Base-by-base conservation (phyloP, 768 basidiomycete genomes). In the Symmetrospora coprosmae region DNA sequence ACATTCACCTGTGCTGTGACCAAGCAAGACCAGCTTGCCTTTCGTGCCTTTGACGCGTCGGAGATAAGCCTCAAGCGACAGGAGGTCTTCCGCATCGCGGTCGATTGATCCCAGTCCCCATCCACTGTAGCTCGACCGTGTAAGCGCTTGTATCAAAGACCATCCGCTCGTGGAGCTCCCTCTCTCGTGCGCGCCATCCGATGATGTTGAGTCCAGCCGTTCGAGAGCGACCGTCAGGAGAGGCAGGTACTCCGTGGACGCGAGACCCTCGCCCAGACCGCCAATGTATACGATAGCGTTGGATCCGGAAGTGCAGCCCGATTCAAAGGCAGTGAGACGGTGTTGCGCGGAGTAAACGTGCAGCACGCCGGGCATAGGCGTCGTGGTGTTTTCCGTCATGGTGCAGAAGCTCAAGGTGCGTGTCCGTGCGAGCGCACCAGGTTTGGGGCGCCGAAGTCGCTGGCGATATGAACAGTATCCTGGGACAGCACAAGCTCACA, bases 121-220 rank as follows among this genome's bases (percentile, higher is more conserved):
- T 6, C 55, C 55, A 21, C 23, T 19, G 33, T 58, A 58, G 43
- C 38, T 41, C 5, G 55, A 43, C 6, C 55, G 40, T 27, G 55
- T 58, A 21, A 58, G 40, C 27, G 46, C 55, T 33, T 58, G 55
- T 17, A 58, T 46, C n/a, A 58, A 43, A 38, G 41, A 45, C 55
- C 55, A 58, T 46, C 30, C 55, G n/a, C n/a, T n/a, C n/a, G n/a
- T n/a, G n/a, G n/a, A n/a, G n/a, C n/a, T n/a, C n/a, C n/a, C n/a
- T n/a, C n/a, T n/a, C n/a, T n/a, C n/a, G n/a, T n/a, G n/a, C n/a
- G n/a, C n/a, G n/a, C n/a, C n/a, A n/a, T n/a, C n/a, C n/a, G n/a
- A n/a, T n/a, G n/a, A n/a, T n/a, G n/a, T 39, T 25, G 31, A n/a
- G 5, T 25, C 2, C 3, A 6, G 5, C n/a, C 17, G n/a, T 11